Conservation (phyloP, 495 filamentous ascomycete species). For the Xylaria intraflava region DNA sequence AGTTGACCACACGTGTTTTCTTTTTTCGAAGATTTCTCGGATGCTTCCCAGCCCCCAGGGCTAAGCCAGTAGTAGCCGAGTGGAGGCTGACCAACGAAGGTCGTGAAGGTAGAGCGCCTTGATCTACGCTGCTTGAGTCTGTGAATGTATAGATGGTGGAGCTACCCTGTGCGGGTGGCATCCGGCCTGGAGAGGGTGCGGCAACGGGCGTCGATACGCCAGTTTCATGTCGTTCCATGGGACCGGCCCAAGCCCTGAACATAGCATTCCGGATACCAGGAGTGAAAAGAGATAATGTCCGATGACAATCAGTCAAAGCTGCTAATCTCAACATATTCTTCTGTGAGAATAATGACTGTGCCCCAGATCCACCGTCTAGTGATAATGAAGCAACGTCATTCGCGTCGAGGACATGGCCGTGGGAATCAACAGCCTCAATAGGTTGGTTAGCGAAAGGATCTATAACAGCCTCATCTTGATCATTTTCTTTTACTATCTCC, state of each 20-base stretch:
- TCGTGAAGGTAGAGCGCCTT: conserved; percentile 40
- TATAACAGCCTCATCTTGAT: conserved; percentile 46
- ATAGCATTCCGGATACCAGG: conserved; percentile 75
- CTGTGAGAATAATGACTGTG: conserved; percentile 80
- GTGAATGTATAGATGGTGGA: conserved; percentile 59
- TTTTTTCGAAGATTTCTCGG: conserved; percentile 66
- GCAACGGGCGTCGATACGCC: conserved; percentile 49
- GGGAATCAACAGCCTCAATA: conserved; percentile 66
- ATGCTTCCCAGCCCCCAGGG: conserved; percentile 56
- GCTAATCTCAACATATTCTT: conserved; percentile 77
- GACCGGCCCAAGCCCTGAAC: conserved; percentile 84
- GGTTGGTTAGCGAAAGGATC: conserved; percentile 79
- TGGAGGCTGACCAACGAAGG: conserved; percentile 41
- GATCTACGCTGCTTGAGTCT: conserved; percentile 43
- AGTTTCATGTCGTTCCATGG: conserved; percentile 61
- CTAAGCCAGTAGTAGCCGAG: conserved; percentile 54
- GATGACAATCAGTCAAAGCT: conserved; percentile 71
- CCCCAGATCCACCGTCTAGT: conserved; percentile 66
- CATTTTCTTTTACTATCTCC: conserved; percentile 37
- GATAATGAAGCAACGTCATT: conserved; percentile 67
- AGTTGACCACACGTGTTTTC: conserved; percentile 90
- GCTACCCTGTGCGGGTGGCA: conserved; percentile 55
- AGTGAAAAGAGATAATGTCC: conserved; percentile 81
- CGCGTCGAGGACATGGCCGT: conserved; percentile 68
- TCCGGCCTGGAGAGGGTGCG: conserved; percentile 49